phyloP scores from a whole-genome alignment of 1,284 basidiomycete species.

The Nidula niveotomentosa region DNA sequence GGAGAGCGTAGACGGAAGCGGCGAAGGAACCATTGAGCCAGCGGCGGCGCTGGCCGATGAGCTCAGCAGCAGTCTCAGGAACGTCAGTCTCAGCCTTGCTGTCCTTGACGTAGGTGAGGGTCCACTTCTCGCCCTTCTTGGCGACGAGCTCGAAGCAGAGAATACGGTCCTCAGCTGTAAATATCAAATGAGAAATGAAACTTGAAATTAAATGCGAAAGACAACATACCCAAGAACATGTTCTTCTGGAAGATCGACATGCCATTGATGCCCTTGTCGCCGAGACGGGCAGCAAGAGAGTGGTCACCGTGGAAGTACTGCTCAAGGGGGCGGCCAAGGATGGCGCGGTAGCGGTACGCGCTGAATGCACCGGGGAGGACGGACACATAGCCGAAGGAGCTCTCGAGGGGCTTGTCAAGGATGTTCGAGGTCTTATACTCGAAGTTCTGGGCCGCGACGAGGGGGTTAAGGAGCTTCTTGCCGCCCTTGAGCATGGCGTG shows the following conservation, averaged over 20 bases:
- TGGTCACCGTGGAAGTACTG: conserved; percentile 99
- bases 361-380: conserved; percentile 97
- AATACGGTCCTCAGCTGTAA: conserved; percentile 85
- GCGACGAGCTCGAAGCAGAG: conserved; percentile 97
- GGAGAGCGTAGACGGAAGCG: conserved; percentile 89
- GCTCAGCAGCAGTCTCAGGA: conserved; percentile 84
- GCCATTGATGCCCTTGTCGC: conserved; percentile 92
- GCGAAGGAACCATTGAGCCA: conserved; percentile 98
- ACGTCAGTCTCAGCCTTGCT: conserved; percentile 96
- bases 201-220: too few relatives aligned
- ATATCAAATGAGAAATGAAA: neutral
- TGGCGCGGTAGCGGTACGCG: conserved; percentile 90
- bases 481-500: conserved; percentile 95
- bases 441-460: conserved; percentile 96
- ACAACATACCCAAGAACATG: conserved; percentile 71
- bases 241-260: conserved; percentile 99
- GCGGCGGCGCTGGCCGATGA: conserved; percentile 94
- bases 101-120: conserved; percentile 91
- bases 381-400: conserved; percentile 93
- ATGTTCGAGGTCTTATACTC: conserved; percentile 99
- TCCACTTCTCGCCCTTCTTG: conserved; percentile 87
- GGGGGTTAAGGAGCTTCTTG: conserved; percentile 88
- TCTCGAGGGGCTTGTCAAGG: conserved; percentile 93
- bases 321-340: conserved; percentile 89
- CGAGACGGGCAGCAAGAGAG: conserved; percentile 88